Base-by-base conservation (phyloP, 371 early-diverging fungal species). In the Thermomucor indicae-seudaticae region DNA sequence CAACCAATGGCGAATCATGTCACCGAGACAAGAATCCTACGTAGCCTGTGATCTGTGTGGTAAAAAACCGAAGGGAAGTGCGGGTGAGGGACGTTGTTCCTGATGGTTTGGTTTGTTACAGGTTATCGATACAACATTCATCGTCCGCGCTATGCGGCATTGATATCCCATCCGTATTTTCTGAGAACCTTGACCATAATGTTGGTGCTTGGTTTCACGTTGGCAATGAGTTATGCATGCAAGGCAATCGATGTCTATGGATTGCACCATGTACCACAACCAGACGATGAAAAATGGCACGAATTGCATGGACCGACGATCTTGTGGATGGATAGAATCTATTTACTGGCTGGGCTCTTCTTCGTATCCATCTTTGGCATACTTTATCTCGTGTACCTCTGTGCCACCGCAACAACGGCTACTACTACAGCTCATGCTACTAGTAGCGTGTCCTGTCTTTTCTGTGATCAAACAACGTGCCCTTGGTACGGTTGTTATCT, bases 1-100 rank as follows among this genome's bases (percentile, higher is more conserved):
- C 4, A 59, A 67, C 31, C 55, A 49, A 24, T 67, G 67, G 67
- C 62, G 67, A n/a, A 29, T 31, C 12, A 42, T 55, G 43, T 67
- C 67, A 20, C 67, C 62, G 10, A 38, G 62, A 25, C 34, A 45
- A 28, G 41, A 55, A 14, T 62, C 67, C 10, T 47, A 43, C 31
- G 42, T 52, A 11, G 43, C 58, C 0, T 67, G 67, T 47, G 67
- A 62, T 41, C 17, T 51, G 6, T 67, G 67, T 25, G 55, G 55
- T 3, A n/a, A n/a, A n/a, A n/a, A n/a, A n/a, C n/a, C n/a, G n/a
- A n/a, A n/a, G n/a, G n/a, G n/a, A n/a, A n/a, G n/a, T n/a, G n/a
- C n/a, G n/a, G n/a, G n/a, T n/a, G n/a, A n/a, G n/a, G n/a, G n/a
- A n/a, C n/a, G n/a, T n/a, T n/a, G n/a, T n/a, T n/a, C n/a, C n/a